A percentile compares a stretch with the other conserved stretches of the same genome.
Evolutionary conservation across 108 stramenopile species (phyloP).

Genomic region (Cyclotella kingstonii): DNA sequence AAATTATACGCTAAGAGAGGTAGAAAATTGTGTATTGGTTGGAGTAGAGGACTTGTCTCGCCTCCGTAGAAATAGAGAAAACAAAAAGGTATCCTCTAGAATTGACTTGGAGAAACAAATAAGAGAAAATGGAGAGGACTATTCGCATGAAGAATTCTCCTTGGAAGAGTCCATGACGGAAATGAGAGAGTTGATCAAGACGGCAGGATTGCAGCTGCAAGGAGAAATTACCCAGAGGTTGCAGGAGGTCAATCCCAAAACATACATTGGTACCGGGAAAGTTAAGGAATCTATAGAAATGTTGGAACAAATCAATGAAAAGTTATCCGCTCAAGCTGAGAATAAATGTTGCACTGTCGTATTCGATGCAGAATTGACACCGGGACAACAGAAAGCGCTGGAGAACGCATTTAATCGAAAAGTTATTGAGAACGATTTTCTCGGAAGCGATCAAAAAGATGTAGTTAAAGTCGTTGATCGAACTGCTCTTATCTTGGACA

Average conservation of each 20-base stretch:
- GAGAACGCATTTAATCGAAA: conserved; percentile 81
- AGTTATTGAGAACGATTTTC: conserved; percentile 74
- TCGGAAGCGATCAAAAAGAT: conserved; percentile 40
- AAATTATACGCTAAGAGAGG: conserved; percentile 45
- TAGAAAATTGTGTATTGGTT: conserved; percentile 74
- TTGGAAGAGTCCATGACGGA: conserved; percentile 92
- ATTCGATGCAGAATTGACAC: conserved; percentile 94
- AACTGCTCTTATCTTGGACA: conserved; percentile 95
- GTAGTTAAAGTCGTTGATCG: conserved; percentile 90
- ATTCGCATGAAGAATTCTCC: conserved; percentile 54
- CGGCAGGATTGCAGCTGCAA: conserved; percentile 81
- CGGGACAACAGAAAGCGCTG: conserved; percentile 90
- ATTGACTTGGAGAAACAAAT: background rate
- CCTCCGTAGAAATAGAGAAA: conserved; percentile 10
- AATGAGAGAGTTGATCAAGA: conserved; percentile 90
- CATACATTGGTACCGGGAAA: conserved; percentile 87
- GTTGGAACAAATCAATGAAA: conserved; percentile 44
- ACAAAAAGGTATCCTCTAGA: background rate
- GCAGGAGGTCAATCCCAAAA: conserved; percentile 89
- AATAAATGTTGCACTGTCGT: conserved; percentile 73
- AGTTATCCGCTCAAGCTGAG: conserved; percentile 5
- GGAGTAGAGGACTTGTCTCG: conserved; percentile 74
- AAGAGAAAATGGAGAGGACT: background rate
- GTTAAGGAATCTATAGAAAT: conserved; percentile 67
- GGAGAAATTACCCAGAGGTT: conserved; percentile 87